Evolutionary conservation across 129 eudicot genomes (phyloP).

Genomic region (Gnaphalium uliginosum): DNA sequence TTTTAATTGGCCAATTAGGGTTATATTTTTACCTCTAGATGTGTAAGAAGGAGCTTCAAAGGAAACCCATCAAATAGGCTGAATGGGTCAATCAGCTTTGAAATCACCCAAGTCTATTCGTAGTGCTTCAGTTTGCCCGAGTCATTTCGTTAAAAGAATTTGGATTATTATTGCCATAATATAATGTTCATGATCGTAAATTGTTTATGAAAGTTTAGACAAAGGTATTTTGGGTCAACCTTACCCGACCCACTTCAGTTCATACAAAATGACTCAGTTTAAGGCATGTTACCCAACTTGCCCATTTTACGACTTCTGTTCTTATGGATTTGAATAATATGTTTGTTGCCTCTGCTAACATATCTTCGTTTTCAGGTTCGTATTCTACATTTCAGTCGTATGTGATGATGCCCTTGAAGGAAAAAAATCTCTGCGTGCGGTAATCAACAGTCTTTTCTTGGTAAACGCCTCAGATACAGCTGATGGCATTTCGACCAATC

Average conservation of each 20-base stretch:
- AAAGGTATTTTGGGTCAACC: neutral
- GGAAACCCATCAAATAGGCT: neutral
- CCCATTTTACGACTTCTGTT: neutral
- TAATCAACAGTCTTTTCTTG: slow-evolving; percentile 57
- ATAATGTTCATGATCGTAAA: neutral
- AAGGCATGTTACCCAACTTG: neutral
- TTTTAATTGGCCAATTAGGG: neutral
- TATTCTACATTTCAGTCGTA: slow-evolving; percentile 66
- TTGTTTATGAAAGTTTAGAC: neutral
- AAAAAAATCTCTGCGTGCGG: slow-evolving; percentile 56
- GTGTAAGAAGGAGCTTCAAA: neutral
- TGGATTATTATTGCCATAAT: neutral
- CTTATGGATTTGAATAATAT: neutral
- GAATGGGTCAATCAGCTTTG: neutral
- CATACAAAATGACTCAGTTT: neutral
- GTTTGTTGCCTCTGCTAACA: neutral
- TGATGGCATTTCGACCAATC: slow-evolving; percentile 33
- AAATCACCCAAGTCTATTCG: neutral
- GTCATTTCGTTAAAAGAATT: neutral
- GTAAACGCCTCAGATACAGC: slow-evolving; percentile 33
- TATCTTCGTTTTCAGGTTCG: slow-evolving; percentile 56
- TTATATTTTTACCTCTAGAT: neutral
- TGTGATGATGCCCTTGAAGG: slow-evolving; percentile 70
- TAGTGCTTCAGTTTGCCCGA: neutral
- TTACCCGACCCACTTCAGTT: neutral